Evolutionary conservation across 1,139 yeast genomes (phyloP).

Genomic region (Blastobotrys petasosporus): DNA sequence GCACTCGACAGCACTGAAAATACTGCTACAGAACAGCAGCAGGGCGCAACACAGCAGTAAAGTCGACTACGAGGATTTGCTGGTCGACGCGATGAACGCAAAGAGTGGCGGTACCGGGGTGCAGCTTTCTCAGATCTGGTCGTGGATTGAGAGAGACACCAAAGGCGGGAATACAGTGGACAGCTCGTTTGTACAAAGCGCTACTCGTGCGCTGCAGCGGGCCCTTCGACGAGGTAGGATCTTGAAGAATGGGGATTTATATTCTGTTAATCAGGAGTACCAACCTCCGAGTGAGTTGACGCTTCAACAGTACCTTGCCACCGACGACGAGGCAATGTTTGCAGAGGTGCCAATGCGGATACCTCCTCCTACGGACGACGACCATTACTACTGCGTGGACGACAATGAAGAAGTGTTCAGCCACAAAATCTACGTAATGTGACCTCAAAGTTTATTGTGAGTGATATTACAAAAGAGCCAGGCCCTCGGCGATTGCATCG

Average conservation of each 20-base stretch:
- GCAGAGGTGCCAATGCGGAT: slow-evolving; percentile 33
- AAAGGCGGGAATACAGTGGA: slow-evolving; percentile 28
- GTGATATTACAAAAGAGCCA: slow-evolving; percentile 5
- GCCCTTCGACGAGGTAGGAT: slow-evolving; percentile 35
- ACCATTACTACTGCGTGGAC: slow-evolving; percentile 30
- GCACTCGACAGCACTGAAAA: slow-evolving; percentile 31
- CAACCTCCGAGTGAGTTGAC: slow-evolving; percentile 35
- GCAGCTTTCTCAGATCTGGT: slow-evolving; percentile 33
- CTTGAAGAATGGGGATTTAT: slow-evolving; percentile 29
- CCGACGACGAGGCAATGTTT: slow-evolving; percentile 36
- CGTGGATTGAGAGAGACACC: slow-evolving; percentile 31
- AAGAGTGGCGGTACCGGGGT: slow-evolving; percentile 34
- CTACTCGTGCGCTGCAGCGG: slow-evolving; percentile 35
- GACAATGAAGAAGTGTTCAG: slow-evolving; percentile 34
- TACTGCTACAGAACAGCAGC: slow-evolving; percentile 34
- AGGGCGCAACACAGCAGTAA: slow-evolving; percentile 25
- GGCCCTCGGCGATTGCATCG: slow-evolving; percentile 18
- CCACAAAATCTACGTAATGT: slow-evolving; percentile 20
- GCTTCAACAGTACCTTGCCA: slow-evolving; percentile 33
- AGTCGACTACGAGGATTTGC: slow-evolving; percentile 32
- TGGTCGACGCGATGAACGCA: slow-evolving; percentile 33
- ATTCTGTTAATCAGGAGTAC: slow-evolving; percentile 30
- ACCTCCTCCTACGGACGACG: slow-evolving; percentile 33
- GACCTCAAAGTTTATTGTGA: slow-evolving; percentile 1
- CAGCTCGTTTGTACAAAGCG: slow-evolving; percentile 33